A percentile compares a stretch with the other conserved stretches of the same genome.
Evolutionary conservation across 805 yeast genomes (phyloP).

Genomic region (Teunomyces lycoperdinae): DNA sequence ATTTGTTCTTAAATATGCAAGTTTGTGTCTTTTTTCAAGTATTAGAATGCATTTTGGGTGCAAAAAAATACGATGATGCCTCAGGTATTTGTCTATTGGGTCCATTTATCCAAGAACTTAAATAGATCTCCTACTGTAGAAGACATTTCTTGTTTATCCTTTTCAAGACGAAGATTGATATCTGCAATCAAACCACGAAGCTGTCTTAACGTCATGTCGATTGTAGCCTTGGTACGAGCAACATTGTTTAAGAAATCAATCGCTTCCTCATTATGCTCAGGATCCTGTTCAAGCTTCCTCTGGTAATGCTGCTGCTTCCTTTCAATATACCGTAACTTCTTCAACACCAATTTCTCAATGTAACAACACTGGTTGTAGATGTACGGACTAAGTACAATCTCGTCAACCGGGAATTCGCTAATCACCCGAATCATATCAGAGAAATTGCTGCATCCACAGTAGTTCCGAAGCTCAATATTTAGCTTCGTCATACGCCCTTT

Average conservation of each 20-base stretch:
- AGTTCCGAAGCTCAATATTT: conserved; percentile 22
- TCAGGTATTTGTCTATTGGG: not conserved
- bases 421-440: conserved; percentile 16
- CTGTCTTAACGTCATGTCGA: conserved; percentile 5
- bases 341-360: conserved; percentile 24
- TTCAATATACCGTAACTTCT: conserved; percentile 12
- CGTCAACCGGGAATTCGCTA: conserved; percentile 31
- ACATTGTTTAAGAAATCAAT: conserved; percentile 6
- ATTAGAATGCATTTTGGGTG: not conserved
- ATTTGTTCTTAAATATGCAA: not conserved
- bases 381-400: conserved; percentile 30
- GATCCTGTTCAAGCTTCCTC: not conserved
- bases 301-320: conserved; percentile 1
- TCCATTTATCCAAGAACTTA: conserved; percentile 26
- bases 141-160: conserved; percentile 29
- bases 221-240: not conserved
- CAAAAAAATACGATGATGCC: not conserved
- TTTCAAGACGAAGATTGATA: conserved; percentile 26
- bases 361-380: conserved; percentile 29
- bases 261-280: conserved; percentile 3
- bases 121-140: conserved; percentile 19
- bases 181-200: conserved; percentile 36
- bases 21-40: not conserved
- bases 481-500: conserved; percentile 25
- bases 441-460: conserved; percentile 17